Evolutionary conservation across 1,284 basidiomycete genomes (phyloP).

Genomic region (Somion occarium): DNA sequence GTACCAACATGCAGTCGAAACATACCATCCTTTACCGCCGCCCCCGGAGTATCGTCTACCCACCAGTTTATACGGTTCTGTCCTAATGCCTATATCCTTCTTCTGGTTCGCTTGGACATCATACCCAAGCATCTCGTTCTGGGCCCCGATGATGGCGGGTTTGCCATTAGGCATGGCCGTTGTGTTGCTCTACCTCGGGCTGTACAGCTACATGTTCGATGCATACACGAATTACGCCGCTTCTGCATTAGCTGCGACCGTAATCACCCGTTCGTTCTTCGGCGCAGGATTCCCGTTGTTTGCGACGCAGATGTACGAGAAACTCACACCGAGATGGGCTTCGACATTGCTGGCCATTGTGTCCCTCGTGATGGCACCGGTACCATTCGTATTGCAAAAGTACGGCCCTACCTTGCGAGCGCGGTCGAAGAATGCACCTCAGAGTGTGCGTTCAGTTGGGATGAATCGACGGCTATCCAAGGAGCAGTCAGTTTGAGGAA

Average conservation of each 20-base stretch:
- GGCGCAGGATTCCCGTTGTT: constrained; percentile 61
- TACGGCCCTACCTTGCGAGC: constrained; percentile 1
- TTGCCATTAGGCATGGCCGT: constrained; percentile 52
- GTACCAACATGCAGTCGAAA: constrained; percentile 42
- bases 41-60: constrained; percentile 66
- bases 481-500: no score
- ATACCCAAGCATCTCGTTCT: constrained; percentile 49
- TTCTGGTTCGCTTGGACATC: constrained; percentile 71
- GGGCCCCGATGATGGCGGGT: constrained; percentile 52
- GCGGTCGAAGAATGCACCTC: neutral
- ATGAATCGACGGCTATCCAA: no score
- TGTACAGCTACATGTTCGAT: constrained; percentile 41
- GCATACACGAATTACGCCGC: constrained; percentile 52
- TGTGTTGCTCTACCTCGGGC: constrained; percentile 17
- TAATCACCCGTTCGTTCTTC: constrained; percentile 49
- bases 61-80: constrained; percentile 49
- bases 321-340: constrained; percentile 50
- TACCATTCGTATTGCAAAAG: constrained; percentile 42
- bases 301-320: constrained; percentile 49
- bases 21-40: constrained; percentile 48
- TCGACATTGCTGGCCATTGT: constrained; percentile 50
- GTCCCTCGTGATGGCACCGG: constrained; percentile 46
- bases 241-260: constrained; percentile 52
- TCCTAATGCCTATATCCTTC: constrained; percentile 51
- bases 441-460: no score